Evolutionary conservation across 129 eudicot genomes (phyloP).

Genomic region (Helianthus tuberosus): DNA sequence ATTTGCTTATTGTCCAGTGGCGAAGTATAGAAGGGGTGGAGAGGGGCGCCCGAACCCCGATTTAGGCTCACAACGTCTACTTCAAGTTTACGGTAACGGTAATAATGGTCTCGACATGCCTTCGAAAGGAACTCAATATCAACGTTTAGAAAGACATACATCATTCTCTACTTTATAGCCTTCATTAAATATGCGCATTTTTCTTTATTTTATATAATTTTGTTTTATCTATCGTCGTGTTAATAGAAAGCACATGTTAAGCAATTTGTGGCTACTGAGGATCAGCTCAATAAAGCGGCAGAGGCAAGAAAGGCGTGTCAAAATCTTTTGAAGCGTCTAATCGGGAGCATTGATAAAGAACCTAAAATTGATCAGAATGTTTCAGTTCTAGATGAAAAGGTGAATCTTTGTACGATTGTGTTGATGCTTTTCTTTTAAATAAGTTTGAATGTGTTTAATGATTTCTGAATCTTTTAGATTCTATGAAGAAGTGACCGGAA

Average conservation of each 20-base stretch:
- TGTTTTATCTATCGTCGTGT: constrained; percentile 11
- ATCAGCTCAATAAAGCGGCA: constrained; percentile 91
- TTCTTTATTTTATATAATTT: not conserved
- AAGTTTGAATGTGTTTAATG: too few relatives aligned
- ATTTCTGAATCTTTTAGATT: too few relatives aligned
- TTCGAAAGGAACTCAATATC: constrained; percentile 82
- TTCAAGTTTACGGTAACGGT: constrained; percentile 81
- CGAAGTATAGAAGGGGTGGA: too few relatives aligned
- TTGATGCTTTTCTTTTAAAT: too few relatives aligned
- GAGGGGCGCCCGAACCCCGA: too few relatives aligned
- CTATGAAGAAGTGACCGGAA: too few relatives aligned
- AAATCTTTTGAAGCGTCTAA: constrained; percentile 68
- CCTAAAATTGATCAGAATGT: too few relatives aligned
- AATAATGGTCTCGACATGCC: constrained; percentile 56
- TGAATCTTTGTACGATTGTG: too few relatives aligned
- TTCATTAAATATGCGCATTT: constrained; percentile 2
- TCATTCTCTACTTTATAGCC: constrained; percentile 13
- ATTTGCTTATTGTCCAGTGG: not conserved
- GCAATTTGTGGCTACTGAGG: constrained; percentile 95
- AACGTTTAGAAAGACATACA: constrained; percentile 90
- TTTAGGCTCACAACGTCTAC: constrained; percentile 65
- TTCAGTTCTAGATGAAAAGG: too few relatives aligned
- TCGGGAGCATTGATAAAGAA: constrained; percentile 65
- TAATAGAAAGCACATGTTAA: constrained; percentile 95
- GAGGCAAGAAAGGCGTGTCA: constrained; percentile 76